Conservation (phyloP, 441 rosid genomes). For the Lepidium campestre region DNA sequence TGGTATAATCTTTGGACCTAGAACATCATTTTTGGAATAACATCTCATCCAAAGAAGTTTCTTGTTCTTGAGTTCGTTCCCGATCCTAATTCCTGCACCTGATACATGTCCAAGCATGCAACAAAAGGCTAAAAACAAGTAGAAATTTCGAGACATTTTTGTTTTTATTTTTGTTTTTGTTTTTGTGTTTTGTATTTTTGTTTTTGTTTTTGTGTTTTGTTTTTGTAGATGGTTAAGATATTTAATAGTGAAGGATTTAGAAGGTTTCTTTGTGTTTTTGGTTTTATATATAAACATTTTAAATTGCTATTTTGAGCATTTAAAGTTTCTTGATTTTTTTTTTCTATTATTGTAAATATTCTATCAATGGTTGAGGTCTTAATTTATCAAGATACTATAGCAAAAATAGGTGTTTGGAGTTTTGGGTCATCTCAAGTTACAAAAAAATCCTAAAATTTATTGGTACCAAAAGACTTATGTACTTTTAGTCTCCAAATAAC, state of each 20-base stretch:
- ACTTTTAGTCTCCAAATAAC: too few relatives aligned
- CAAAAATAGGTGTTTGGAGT: too few relatives aligned
- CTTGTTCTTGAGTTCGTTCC: constrained; percentile 1
- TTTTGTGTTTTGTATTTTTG: background rate
- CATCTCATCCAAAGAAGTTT: background rate
- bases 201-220: background rate
- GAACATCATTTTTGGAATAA: background rate
- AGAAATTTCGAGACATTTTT: background rate
- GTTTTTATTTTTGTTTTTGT: background rate
- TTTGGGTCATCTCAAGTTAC: too few relatives aligned
- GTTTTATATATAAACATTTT: background rate
- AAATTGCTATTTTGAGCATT: too few relatives aligned
- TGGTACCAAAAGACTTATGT: too few relatives aligned
- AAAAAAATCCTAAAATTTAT: too few relatives aligned
- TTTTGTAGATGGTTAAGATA: background rate
- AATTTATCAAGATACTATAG: too few relatives aligned
- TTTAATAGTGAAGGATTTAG: too few relatives aligned
- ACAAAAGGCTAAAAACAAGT: background rate
- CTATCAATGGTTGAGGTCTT: too few relatives aligned
- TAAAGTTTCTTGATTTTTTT: too few relatives aligned
- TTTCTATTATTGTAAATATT: too few relatives aligned
- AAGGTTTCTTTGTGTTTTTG: background rate
- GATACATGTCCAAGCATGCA: constrained; percentile 6
- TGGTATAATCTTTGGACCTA: background rate
- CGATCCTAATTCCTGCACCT: background rate